These are phyloP conservation scores for Anisodus acutangulus DNA, from an alignment of 257 asterid species.

Conservation along the genomic window DNA sequence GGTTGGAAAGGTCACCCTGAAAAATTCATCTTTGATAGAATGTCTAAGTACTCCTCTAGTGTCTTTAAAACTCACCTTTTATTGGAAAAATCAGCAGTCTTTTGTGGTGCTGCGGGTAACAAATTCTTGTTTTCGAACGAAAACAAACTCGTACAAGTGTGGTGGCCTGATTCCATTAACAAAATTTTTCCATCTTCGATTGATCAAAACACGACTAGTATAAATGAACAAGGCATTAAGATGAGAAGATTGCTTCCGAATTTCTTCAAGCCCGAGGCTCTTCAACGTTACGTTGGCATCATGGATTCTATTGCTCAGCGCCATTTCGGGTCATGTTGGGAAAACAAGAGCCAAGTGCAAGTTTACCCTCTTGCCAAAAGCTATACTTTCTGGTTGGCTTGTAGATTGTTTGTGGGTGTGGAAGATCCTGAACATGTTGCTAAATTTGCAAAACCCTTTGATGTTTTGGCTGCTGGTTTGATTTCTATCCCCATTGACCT, in stretches of 20 bases:
- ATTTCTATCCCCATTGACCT: conserved; percentile 56
- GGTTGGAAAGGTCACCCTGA: conserved; percentile 16
- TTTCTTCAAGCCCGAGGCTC: conserved; percentile 61
- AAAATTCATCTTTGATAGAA: conserved; percentile 53
- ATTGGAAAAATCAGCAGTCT: conserved; percentile 50
- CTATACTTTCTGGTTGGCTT: conserved; percentile 62
- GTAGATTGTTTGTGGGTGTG: conserved; percentile 52
- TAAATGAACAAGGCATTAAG: conserved; percentile 53
- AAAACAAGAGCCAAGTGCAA: conserved; percentile 36
- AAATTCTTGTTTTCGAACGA: conserved; percentile 48
- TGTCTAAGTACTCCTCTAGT: conserved; percentile 46
- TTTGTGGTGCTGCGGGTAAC: conserved; percentile 59
- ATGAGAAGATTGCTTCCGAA: conserved; percentile 63
- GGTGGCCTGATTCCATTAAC: conserved; percentile 61
- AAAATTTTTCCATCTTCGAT: conserved; percentile 50
- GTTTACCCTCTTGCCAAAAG: conserved; percentile 55
- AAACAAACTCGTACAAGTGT: conserved; percentile 49
- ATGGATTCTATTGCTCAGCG: conserved; percentile 56
- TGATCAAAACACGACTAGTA: conserved; percentile 25
- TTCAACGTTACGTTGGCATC: conserved; percentile 60
- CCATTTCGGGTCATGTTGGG: conserved; percentile 59
- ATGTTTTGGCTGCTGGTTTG: conserved; percentile 51
- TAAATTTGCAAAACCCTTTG: conserved; percentile 42
- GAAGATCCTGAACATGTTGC: conserved; percentile 52
- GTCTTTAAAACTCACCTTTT: conserved; percentile 59